These are phyloP conservation scores for Asterella californica DNA, from an alignment of 225 moss, liverwort and hornwort genomes.

Conservation along the genomic window DNA sequence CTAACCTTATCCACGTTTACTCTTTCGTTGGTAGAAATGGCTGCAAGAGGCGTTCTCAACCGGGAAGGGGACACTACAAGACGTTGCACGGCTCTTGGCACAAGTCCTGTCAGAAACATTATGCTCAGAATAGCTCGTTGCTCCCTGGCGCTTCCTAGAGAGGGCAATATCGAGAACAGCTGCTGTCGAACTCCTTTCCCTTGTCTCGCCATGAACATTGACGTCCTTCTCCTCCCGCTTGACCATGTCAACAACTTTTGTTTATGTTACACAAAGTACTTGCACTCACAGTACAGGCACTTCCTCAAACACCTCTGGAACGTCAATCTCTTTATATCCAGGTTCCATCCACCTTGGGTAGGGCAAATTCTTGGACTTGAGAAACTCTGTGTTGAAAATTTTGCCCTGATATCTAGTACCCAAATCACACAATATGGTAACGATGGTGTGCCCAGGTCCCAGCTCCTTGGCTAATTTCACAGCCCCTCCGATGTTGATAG, in stretches of 20 bases:
- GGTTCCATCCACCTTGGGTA: constrained; percentile 78
- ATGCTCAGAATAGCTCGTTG: too few species aligned
- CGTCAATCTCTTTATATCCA: constrained; percentile 56
- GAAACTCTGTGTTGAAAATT: constrained; percentile 73
- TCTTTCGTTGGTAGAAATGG: not conserved
- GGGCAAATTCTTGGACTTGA: constrained; percentile 81
- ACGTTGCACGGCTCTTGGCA: not conserved
- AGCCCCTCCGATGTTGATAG: constrained; percentile 80
- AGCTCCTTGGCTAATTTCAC: constrained; percentile 87
- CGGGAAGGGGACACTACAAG: not conserved
- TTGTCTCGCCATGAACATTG: not conserved
- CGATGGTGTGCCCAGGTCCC: constrained; percentile 96
- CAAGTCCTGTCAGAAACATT: not conserved
- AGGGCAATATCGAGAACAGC: not conserved
- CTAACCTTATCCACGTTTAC: not conserved
- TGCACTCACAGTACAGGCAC: not conserved
- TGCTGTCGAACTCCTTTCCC: not conserved
- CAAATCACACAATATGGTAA: constrained; percentile 80
- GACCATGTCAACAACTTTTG: not conserved
- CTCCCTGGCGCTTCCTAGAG: too few species aligned
- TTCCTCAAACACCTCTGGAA: constrained; percentile 71
- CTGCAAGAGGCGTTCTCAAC: not conserved
- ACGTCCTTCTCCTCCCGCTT: not conserved
- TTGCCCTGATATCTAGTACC: constrained; percentile 87
- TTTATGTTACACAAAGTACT: not conserved